phyloP scores from a whole-genome alignment of 2,329 filamentous ascomycete species.

The Ascocoryne sarcoides region DNA sequence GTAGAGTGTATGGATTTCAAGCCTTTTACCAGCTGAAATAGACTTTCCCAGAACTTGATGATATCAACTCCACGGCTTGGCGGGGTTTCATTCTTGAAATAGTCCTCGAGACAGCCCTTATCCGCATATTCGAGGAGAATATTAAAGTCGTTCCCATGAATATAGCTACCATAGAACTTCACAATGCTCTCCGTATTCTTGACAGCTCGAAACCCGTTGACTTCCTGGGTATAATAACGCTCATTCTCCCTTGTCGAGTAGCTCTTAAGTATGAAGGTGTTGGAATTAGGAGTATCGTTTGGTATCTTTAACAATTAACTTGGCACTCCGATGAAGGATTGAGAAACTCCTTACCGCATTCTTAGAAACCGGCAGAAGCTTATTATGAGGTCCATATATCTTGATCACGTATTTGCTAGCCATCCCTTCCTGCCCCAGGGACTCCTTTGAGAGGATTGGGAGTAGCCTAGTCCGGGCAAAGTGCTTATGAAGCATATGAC shows the following conservation, averaged over 20 bases:
- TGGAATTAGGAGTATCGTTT: constrained; percentile 6
- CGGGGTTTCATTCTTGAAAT: constrained; percentile 20
- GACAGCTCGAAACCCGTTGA: constrained; percentile 19
- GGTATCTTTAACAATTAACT: background rate
- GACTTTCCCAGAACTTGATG: constrained; percentile 26
- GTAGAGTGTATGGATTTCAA: constrained; percentile 19
- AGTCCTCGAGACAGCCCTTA: constrained; percentile 27
- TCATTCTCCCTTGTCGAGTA: constrained; percentile 18
- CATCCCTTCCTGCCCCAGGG: constrained; percentile 11
- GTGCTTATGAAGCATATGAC: constrained; percentile 14
- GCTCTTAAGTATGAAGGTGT: constrained; percentile 25
- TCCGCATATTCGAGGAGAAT: constrained; percentile 31
- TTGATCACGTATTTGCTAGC: constrained; percentile 18
- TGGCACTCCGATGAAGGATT: background rate
- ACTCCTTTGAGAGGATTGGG: constrained; percentile 20
- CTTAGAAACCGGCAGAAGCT: constrained; percentile 6
- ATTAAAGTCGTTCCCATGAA: constrained; percentile 23
- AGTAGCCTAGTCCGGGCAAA: constrained; percentile 21
- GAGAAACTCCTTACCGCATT: constrained; percentile 3
- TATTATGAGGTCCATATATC: constrained; percentile 23
- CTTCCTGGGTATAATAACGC: constrained; percentile 20
- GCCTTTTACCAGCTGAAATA: constrained; percentile 26
- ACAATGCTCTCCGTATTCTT: constrained; percentile 20
- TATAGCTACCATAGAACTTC: constrained; percentile 22
- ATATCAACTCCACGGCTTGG: constrained; percentile 24